A percentile compares a stretch with the other conserved stretches of the same genome.
These are phyloP conservation scores for Lichtheimia hyalospora DNA, from an alignment of 371 early-diverging fungal species.

Conservation along the genomic window DNA sequence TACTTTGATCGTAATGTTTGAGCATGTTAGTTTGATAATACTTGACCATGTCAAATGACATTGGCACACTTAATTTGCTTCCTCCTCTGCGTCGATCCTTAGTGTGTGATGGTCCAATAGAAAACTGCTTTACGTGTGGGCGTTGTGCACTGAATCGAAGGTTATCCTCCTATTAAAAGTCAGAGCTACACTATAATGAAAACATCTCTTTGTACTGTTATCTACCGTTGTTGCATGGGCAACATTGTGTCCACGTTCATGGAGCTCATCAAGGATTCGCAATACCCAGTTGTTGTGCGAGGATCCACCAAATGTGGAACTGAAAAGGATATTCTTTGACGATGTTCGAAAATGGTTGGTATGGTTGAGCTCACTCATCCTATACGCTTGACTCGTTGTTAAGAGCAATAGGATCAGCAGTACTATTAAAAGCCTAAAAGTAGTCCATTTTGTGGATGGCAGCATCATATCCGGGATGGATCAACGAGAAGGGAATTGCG, in stretches of 20 bases:
- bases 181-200: background rate
- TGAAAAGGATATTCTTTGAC: conserved; percentile 11
- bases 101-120: conserved; percentile 1
- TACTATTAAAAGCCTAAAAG: no score
- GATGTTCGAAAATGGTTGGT: background rate
- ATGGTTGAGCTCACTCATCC: background rate
- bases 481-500: no score
- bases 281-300: conserved; percentile 15
- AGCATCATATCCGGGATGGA: no score
- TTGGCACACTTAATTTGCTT: conserved; percentile 16
- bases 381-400: background rate
- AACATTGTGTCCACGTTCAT: conserved; percentile 9
- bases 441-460: no score
- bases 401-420: no score
- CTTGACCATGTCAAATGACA: conserved; percentile 10
- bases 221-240: conserved; percentile 8
- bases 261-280: conserved; percentile 9
- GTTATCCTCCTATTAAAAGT: background rate
- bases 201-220: background rate
- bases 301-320: conserved; percentile 9
- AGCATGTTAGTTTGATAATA: background rate
- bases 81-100: conserved; percentile 4
- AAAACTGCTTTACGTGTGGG: conserved; percentile 13
- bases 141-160: no score
- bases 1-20: background rate